A percentile compares a stretch with the other conserved stretches of the same genome.
These are phyloP conservation scores for Daedalea quercina DNA, from an alignment of 768 basidiomycete genomes.

Conservation along the genomic window DNA sequence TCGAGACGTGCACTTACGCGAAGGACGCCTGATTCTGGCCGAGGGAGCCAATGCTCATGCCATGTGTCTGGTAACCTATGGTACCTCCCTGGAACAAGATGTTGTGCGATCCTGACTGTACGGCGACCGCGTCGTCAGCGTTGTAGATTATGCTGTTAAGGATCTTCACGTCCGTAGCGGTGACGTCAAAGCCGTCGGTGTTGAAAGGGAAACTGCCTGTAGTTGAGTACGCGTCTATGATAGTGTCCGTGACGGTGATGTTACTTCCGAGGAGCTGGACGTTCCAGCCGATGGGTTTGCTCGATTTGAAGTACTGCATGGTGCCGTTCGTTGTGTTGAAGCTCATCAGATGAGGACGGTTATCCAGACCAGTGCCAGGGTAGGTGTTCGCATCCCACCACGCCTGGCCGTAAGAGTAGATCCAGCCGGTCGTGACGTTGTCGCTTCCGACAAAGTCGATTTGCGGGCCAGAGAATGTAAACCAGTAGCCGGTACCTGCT, in stretches of 20 bases:
- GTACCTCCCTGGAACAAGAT: not conserved
- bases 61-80: not conserved
- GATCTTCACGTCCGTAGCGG: not conserved
- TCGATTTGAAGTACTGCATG: not conserved
- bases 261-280: not conserved
- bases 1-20: not conserved
- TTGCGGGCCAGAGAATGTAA: not conserved
- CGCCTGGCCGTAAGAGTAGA: not conserved
- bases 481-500: not conserved
- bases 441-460: not conserved
- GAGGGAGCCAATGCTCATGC: not conserved
- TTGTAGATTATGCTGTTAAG: not conserved
- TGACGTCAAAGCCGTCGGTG: not conserved
- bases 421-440: not conserved
- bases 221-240: not conserved
- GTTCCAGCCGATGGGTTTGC: not conserved
- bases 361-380: not conserved
- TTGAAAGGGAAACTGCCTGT: not conserved
- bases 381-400: not conserved
- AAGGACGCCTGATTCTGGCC: not conserved
- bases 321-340: not conserved
- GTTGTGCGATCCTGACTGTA: not conserved
- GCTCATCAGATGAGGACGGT: not conserved
- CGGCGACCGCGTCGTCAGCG: not conserved
- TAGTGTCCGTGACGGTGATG: not conserved